Percentiles rank a stretch among this genome's conserved stretches.
Evolutionary conservation across 495 filamentous ascomycete species (phyloP).

Genomic region (Daldinia bambusicola): DNA sequence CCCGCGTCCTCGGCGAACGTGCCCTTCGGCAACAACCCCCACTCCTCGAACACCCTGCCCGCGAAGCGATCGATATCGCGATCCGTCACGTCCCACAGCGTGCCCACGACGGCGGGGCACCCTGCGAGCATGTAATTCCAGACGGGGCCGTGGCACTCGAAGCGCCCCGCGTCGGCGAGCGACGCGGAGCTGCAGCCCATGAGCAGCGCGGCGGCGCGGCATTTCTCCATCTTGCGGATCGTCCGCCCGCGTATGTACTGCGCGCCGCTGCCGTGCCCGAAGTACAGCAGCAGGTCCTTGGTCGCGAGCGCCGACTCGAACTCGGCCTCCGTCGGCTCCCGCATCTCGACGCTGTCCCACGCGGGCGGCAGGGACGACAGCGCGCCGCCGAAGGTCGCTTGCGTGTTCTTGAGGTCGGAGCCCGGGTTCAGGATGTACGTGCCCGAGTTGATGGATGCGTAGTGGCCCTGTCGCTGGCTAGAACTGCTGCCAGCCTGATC

Average conservation of each 20-base stretch:
- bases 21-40: slow-evolving; percentile 73
- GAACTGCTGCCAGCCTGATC: neutral
- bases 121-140: slow-evolving; percentile 91
- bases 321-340: slow-evolving; percentile 78
- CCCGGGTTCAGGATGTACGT: slow-evolving; percentile 90
- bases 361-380: slow-evolving; percentile 60
- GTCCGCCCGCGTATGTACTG: slow-evolving; percentile 88
- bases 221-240: slow-evolving; percentile 78
- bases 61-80: slow-evolving; percentile 95
- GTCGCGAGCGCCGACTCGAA: slow-evolving; percentile 70
- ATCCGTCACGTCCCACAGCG: slow-evolving; percentile 97
- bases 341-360: slow-evolving; percentile 74
- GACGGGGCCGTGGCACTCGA: slow-evolving; percentile 88
- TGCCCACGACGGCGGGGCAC: slow-evolving; percentile 83
- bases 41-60: slow-evolving; percentile 76
- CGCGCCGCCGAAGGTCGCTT: slow-evolving; percentile 72
- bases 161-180: slow-evolving; percentile 82
- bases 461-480: slow-evolving; percentile 56
- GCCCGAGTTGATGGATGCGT: slow-evolving; percentile 69
- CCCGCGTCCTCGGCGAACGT: slow-evolving; percentile 45
- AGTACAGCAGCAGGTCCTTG: slow-evolving; percentile 83
- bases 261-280: slow-evolving; percentile 94
- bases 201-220: slow-evolving; percentile 75
- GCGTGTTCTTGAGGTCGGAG: slow-evolving; percentile 82
- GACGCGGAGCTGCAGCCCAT: slow-evolving; percentile 91